These are phyloP conservation scores for Zopfia rhizophila DNA, from an alignment of 2,329 filamentous ascomycete genomes.

Conservation along the genomic window DNA sequence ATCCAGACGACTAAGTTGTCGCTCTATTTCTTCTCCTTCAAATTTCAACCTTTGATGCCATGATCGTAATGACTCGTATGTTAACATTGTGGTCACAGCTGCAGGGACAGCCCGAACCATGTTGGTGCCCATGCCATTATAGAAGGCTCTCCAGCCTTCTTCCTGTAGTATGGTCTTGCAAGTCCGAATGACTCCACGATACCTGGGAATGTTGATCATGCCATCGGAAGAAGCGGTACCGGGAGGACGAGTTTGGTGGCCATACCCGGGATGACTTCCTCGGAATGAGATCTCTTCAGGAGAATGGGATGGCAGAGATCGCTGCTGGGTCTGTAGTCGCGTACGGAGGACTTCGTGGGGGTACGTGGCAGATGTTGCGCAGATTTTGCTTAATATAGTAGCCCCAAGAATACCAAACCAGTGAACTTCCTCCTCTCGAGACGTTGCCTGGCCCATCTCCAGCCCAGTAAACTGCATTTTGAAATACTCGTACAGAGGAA, in stretches of 20 bases:
- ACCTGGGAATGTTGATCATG: constrained; percentile 67
- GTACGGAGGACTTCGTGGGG: constrained; percentile 97
- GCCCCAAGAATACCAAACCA: constrained; percentile 87
- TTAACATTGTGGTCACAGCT: constrained; percentile 96
- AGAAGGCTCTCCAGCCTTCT: constrained; percentile 96
- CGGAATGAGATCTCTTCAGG: constrained; percentile 63
- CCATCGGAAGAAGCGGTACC: constrained; percentile 64
- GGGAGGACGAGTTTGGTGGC: constrained; percentile 57
- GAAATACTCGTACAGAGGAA: constrained; percentile 93
- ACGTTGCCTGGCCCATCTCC: constrained; percentile 79
- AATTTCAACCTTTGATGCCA: constrained; percentile 64
- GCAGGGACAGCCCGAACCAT: constrained; percentile 96
- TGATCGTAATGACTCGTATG: constrained; percentile 81
- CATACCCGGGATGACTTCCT: constrained; percentile 43
- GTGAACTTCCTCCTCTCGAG: constrained; percentile 70
- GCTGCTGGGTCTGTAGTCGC: constrained; percentile 90
- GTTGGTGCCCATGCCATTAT: constrained; percentile 96
- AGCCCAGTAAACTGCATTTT: constrained; percentile 91
- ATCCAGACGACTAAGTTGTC: constrained; percentile 19
- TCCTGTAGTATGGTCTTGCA: constrained; percentile 86
- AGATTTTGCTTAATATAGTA: constrained; percentile 92
- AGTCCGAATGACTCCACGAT: constrained; percentile 82
- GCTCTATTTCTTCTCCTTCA: constrained; percentile 55
- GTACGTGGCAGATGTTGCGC: constrained; percentile 94
- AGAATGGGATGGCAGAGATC: constrained; percentile 64